A percentile compares a stretch with the other conserved stretches of the same genome.
These are phyloP conservation scores for Mallotus repandus DNA, from an alignment of 441 rosid species.

Conservation along the genomic window DNA sequence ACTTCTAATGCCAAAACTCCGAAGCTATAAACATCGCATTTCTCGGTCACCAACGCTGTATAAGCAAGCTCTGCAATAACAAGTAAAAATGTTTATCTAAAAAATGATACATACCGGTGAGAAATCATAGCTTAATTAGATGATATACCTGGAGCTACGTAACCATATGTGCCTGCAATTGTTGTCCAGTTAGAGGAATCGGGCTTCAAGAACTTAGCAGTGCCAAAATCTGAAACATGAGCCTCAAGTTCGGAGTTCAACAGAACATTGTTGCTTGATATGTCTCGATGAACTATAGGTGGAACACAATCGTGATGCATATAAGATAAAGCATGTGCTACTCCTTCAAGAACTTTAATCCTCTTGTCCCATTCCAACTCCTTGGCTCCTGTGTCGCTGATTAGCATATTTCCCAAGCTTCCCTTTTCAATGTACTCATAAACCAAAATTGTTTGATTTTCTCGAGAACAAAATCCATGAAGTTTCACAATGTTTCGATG, in stretches of 20 bases:
- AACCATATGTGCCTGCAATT: slow-evolving; percentile 21
- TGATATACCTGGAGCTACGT: slow-evolving; percentile 19
- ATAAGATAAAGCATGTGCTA: slow-evolving; percentile 14
- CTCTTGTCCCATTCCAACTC: no score
- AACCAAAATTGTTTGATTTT: no score
- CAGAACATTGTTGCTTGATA: slow-evolving; percentile 4
- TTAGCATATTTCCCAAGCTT: no score
- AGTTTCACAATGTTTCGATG: no score
- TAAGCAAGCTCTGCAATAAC: slow-evolving; percentile 29
- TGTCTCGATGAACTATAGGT: slow-evolving; percentile 15
- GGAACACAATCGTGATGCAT: slow-evolving; percentile 17
- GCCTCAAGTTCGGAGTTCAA: slow-evolving; percentile 17
- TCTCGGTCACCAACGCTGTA: slow-evolving; percentile 16
- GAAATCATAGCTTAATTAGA: neutral
- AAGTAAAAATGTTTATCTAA: no score
- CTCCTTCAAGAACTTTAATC: slow-evolving; percentile 6
- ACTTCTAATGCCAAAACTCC: slow-evolving; percentile 29
- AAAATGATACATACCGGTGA: neutral
- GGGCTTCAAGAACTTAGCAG: slow-evolving; percentile 16
- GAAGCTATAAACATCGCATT: slow-evolving; percentile 31
- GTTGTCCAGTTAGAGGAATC: slow-evolving; percentile 14
- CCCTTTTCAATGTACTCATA: no score
- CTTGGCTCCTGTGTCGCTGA: no score
- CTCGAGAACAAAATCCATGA: no score
- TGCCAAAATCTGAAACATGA: slow-evolving; percentile 21